Evolutionary conservation across 805 yeast species (phyloP).

Genomic region (Ogataea zsoltii): DNA sequence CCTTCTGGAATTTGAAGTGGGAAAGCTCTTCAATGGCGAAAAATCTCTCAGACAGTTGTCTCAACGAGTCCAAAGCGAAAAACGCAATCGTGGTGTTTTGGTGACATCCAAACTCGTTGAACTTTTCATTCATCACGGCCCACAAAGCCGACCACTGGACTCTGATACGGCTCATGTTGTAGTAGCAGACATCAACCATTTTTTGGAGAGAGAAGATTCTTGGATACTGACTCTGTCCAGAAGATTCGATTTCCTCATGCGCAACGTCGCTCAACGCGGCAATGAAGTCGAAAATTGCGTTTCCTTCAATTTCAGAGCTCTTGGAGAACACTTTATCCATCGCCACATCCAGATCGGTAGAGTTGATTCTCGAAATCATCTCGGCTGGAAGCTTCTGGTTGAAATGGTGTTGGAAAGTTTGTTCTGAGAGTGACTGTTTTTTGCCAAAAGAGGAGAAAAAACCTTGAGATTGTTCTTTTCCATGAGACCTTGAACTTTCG

Average conservation of each 20-base stretch:
- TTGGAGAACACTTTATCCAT: constrained; percentile 87
- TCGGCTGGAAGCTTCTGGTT: constrained; percentile 65
- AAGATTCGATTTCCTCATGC: constrained; percentile 85
- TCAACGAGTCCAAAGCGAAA: constrained; percentile 90
- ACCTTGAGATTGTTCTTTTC: constrained; percentile 34
- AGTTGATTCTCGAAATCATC: constrained; percentile 56
- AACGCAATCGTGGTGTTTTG: constrained; percentile 73
- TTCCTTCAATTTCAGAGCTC: constrained; percentile 76
- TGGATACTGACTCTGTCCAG: constrained; percentile 79
- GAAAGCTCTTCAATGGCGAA: constrained; percentile 91
- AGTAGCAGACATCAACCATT: constrained; percentile 95
- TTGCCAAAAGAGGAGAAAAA: constrained; percentile 57
- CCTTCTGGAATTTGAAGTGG: constrained; percentile 93
- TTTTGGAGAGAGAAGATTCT: constrained; percentile 91
- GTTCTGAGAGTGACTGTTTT: constrained; percentile 58
- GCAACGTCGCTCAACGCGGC: constrained; percentile 85
- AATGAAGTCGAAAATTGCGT: constrained; percentile 84
- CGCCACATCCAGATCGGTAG: constrained; percentile 72
- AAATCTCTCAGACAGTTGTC: constrained; percentile 91
- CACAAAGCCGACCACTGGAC: constrained; percentile 96
- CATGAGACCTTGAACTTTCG: constrained; percentile 50
- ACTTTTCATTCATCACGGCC: constrained; percentile 89
- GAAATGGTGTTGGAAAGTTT: constrained; percentile 68
- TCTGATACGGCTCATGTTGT: constrained; percentile 94
- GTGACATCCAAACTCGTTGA: constrained; percentile 82